Evolutionary conservation across 108 stramenopile genomes (phyloP), one percentile per base, ranked within the genome.

Genomic region (Cyclotella choctawhatcheeana): DNA sequence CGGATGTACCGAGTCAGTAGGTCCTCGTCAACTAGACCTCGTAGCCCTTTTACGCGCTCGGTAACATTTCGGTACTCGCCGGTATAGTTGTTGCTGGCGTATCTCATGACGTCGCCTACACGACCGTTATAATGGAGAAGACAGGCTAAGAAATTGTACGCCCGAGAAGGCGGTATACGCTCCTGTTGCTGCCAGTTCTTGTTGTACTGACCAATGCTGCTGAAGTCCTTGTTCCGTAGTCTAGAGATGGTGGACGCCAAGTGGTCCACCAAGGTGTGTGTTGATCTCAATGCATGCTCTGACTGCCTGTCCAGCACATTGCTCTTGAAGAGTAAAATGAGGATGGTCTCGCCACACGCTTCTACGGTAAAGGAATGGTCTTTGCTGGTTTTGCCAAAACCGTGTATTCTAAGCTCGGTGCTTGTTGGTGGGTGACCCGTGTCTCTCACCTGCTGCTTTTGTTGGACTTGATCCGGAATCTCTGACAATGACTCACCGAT

Each of bases 31-130:
- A 12, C 12, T 6, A 8, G 6, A 12, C 12, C 6, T 6, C 37
- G 37, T 13, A 61, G 44, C 2, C 18, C 22, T 3, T 4, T 20
- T 2, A 66, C 25, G 4, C 25, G 25, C 17, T 13, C 16, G 29
- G 14, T 10, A n/a, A 54, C 30, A 24, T 66, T 54, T 16, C 45
- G 12, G 32, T 66, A 31, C 24, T 16, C 65, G 5, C 16, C 52
- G 2, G 65, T 66, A 25, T 50, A 66, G 18, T 66, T 66, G 10
- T 51, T 50, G 6, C 65, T 6, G 2, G 33, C 10, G 22, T 50
- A 66, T 5, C 48, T 4, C 52, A 54, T 66, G 3, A 66, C 5
- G 17, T 32, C 31, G 17, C 18, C 3, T 5, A 66, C 52, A 66
- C 50, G 8, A 12, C 6, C 8, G 12, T 40, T 12, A 12, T 8